Evolutionary conservation across 192 early-diverging fungal genomes (phyloP).

Genomic region (Linnemannia hyalina): DNA sequence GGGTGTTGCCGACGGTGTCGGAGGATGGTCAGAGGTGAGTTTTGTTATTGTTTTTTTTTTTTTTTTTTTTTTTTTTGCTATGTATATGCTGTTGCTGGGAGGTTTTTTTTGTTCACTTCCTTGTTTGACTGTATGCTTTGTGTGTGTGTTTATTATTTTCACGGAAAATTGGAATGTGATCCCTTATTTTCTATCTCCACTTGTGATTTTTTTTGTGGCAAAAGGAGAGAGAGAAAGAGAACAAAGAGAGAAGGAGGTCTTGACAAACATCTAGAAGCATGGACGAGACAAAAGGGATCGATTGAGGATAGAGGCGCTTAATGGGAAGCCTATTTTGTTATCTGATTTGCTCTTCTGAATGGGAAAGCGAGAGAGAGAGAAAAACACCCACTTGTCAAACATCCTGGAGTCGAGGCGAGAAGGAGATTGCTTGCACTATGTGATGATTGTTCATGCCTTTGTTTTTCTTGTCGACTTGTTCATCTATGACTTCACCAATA

Average conservation of each 20-base stretch:
- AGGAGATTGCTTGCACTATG: neutral
- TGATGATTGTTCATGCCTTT: neutral
- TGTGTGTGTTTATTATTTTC: constrained; percentile 7
- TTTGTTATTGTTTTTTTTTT: neutral
- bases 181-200: neutral
- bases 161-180: neutral
- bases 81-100: neutral
- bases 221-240: neutral
- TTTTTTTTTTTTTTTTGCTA: constrained; percentile 3
- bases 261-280: neutral
- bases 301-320: neutral
- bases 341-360: too few relatives aligned
- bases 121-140: constrained; percentile 10
- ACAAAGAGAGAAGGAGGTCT: neutral
- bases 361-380: too few relatives aligned
- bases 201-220: neutral
- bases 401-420: too few relatives aligned
- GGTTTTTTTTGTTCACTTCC: constrained; percentile 13
- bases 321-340: too few relatives aligned
- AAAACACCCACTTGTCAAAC: too few relatives aligned
- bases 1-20: constrained; percentile 74
- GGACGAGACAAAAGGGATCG: neutral
- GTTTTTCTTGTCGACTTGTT: neutral
- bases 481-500: neutral
- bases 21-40: constrained; percentile 70